Conservation (phyloP, 2,329 filamentous ascomycete genomes). For the Apiospora malaysiana region DNA sequence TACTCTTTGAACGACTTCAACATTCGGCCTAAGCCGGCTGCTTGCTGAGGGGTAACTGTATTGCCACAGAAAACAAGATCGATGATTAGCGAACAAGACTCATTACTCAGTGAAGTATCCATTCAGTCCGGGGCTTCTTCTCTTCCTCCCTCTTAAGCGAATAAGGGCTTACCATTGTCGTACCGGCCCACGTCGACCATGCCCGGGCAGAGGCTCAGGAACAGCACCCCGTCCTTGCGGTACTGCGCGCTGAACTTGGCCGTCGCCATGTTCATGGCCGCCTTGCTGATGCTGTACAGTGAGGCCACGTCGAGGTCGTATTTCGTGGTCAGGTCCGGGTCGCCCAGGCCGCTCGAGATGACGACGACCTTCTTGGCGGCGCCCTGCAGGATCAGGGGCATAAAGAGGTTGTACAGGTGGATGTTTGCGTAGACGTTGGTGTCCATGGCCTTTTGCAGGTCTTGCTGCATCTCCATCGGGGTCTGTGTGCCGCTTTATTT, state of each 20-base stretch:
- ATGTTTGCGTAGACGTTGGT: constrained; percentile 59
- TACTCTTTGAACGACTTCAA: constrained; percentile 26
- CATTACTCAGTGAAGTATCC: not conserved
- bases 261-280: constrained; percentile 51
- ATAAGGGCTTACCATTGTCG: not conserved
- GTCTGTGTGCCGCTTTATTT: constrained; percentile 27
- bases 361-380: constrained; percentile 41
- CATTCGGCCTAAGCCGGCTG: not conserved
- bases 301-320: constrained; percentile 26
- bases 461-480: constrained; percentile 42
- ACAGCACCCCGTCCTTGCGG: constrained; percentile 55
- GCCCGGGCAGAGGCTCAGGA: constrained; percentile 58
- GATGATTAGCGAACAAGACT: not conserved
- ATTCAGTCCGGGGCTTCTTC: not conserved
- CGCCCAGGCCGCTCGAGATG: constrained; percentile 55
- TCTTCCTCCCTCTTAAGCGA: not conserved
- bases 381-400: constrained; percentile 58
- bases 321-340: constrained; percentile 52
- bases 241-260: constrained; percentile 60
- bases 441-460: constrained; percentile 43
- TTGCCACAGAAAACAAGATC: not conserved
- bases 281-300: constrained; percentile 45
- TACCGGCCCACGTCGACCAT: constrained; percentile 45
- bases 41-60: not conserved
- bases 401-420: constrained; percentile 57